Percentiles rank a stretch among this genome's conserved stretches.
phyloP scores from a whole-genome alignment of 202 grass and related monocot genomes.

The Elaeis oleifera region DNA sequence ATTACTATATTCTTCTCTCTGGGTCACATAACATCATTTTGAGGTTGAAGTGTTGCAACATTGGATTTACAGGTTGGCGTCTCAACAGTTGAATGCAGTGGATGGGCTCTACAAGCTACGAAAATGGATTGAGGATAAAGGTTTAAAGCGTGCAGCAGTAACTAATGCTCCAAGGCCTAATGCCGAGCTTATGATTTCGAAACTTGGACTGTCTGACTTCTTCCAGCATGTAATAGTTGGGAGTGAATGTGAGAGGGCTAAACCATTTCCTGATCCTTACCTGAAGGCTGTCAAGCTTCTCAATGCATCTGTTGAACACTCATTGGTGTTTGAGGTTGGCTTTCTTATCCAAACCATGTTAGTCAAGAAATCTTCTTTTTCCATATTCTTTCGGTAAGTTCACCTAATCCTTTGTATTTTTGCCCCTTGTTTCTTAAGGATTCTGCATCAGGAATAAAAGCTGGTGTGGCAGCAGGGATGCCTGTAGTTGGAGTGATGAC shows the following conservation, averaged over 20 bases:
- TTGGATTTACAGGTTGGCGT: constrained; percentile 27
- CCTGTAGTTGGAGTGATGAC: constrained; percentile 54
- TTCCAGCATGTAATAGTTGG: constrained; percentile 63
- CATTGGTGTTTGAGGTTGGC: constrained; percentile 70
- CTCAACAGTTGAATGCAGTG: constrained; percentile 50
- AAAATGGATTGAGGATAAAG: constrained; percentile 59
- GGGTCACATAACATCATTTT: background rate
- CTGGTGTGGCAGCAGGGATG: constrained; percentile 72
- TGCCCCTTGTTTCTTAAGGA: constrained; percentile 32
- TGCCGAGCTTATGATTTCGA: constrained; percentile 76
- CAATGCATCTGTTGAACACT: constrained; percentile 42
- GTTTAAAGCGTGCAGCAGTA: constrained; percentile 61
- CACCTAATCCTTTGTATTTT: background rate
- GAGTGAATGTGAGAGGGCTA: constrained; percentile 73
- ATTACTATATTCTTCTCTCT: background rate
- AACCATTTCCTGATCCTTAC: constrained; percentile 68
- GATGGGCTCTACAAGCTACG: constrained; percentile 50
- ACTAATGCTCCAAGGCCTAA: constrained; percentile 88
- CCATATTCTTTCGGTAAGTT: background rate
- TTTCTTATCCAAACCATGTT: background rate
- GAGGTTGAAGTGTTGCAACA: too few species aligned
- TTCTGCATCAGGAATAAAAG: constrained; percentile 63
- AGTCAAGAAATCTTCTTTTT: background rate
- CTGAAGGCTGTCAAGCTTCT: constrained; percentile 65
- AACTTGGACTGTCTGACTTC: constrained; percentile 75